Evolutionary conservation across 805 yeast species (phyloP).

Genomic region (Saccharomyces jurei): DNA sequence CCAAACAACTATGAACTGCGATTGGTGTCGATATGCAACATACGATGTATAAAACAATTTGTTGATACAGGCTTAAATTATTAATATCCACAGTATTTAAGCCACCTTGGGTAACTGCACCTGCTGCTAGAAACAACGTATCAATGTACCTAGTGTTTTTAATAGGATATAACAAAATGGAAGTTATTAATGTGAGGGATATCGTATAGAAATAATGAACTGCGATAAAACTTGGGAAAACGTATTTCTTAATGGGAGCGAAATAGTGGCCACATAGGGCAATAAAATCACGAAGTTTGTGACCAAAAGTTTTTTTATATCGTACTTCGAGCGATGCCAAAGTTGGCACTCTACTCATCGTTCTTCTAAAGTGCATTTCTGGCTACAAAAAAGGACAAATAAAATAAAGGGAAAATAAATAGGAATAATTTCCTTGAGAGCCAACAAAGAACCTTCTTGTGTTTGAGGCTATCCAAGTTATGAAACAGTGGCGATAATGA

Average conservation of each 20-base stretch:
- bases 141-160: slow-evolving; percentile 64
- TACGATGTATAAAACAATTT: slow-evolving; percentile 56
- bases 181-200: slow-evolving; percentile 50
- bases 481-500: neutral
- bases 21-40: slow-evolving; percentile 77
- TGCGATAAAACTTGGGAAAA: slow-evolving; percentile 40
- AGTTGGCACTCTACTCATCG: slow-evolving; percentile 22
- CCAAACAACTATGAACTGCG: slow-evolving; percentile 71
- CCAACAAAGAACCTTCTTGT: neutral
- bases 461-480: neutral
- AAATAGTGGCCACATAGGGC: slow-evolving; percentile 24
- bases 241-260: slow-evolving; percentile 32
- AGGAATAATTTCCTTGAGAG: neutral
- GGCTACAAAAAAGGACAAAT: neutral
- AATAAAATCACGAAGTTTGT: slow-evolving; percentile 33
- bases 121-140: slow-evolving; percentile 64
- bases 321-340: slow-evolving; percentile 15
- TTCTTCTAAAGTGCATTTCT: slow-evolving; percentile 9
- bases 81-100: slow-evolving; percentile 71
- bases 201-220: slow-evolving; percentile 72
- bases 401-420: neutral
- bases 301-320: slow-evolving; percentile 33
- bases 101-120: slow-evolving; percentile 88
- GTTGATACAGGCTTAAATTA: slow-evolving; percentile 64
- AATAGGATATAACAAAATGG: slow-evolving; percentile 73